Evolutionary conservation across 2,329 filamentous ascomycete species (phyloP).

Genomic region (Fusarium proliferatum): DNA sequence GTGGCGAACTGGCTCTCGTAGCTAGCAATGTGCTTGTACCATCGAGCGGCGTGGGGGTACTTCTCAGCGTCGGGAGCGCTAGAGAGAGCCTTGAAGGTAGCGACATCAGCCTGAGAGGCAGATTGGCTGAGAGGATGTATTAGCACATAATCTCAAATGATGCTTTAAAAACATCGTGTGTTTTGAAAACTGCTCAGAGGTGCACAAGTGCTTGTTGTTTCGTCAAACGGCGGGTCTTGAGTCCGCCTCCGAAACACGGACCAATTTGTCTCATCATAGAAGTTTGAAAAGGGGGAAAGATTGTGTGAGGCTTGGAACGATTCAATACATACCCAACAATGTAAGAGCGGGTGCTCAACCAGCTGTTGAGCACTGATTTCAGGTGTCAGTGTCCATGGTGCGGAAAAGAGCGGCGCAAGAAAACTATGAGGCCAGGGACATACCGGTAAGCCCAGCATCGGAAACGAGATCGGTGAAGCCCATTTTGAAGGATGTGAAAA

Average conservation of each 20-base stretch:
- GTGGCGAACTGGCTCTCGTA: slow-evolving; percentile 93
- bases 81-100: slow-evolving; percentile 90
- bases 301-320: neutral
- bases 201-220: slow-evolving; percentile 79
- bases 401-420: slow-evolving; percentile 41
- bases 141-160: slow-evolving; percentile 26
- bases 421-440: slow-evolving; percentile 45
- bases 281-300: slow-evolving; percentile 1
- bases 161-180: slow-evolving; percentile 14
- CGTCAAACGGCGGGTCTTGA: slow-evolving; percentile 91
- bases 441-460: slow-evolving; percentile 69
- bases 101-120: slow-evolving; percentile 95
- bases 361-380: slow-evolving; percentile 74
- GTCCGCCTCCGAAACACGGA: slow-evolving; percentile 94
- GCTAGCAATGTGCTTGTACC: slow-evolving; percentile 98
- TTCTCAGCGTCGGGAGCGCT: slow-evolving; percentile 81
- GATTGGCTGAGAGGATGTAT: slow-evolving; percentile 55
- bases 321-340: slow-evolving; percentile 77
- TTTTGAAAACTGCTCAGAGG: slow-evolving; percentile 68
- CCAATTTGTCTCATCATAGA: slow-evolving; percentile 84
- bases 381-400: slow-evolving; percentile 49
- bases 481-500: slow-evolving; percentile 62
- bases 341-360: slow-evolving; percentile 81
- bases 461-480: slow-evolving; percentile 76
- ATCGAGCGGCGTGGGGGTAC: slow-evolving; percentile 93